Percentiles rank a stretch among this genome's conserved stretches.
Conservation (phyloP, 441 rosid genomes). For the Manihot esculenta region DNA sequence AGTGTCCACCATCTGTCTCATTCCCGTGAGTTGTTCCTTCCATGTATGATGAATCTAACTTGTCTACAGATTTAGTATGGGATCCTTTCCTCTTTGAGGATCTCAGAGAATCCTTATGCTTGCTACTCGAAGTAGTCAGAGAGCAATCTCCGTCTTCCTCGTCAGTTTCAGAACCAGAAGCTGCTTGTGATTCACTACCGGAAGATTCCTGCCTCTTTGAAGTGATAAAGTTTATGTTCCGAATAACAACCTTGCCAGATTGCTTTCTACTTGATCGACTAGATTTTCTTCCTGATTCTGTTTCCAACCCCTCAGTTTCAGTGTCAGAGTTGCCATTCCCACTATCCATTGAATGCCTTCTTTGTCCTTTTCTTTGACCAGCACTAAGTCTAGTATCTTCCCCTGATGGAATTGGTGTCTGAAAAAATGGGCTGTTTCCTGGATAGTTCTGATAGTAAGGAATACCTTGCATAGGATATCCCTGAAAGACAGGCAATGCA, state of each 20-base stretch:
- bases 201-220: conserved; percentile 65
- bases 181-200: conserved; percentile 50
- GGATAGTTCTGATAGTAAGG: conserved; percentile 77
- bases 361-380: conserved; percentile 52
- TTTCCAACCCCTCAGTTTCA: conserved; percentile 50
- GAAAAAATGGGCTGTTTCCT: conserved; percentile 60
- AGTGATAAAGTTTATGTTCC: conserved; percentile 80
- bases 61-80: conserved; percentile 27
- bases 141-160: conserved; percentile 42
- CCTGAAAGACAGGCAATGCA: conserved; percentile 71
- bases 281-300: conserved; percentile 36
- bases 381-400: conserved; percentile 55
- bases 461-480: conserved; percentile 82
- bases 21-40: conserved; percentile 42
- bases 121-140: conserved; percentile 24
- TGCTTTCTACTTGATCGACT: conserved; percentile 57
- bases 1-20: conserved; percentile 65
- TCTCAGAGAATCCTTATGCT: conserved; percentile 33
- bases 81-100: conserved; percentile 40
- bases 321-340: conserved; percentile 41
- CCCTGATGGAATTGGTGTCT: conserved; percentile 58
- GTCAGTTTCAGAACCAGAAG: conserved; percentile 53
- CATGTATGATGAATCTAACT: conserved; percentile 31
- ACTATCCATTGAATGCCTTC: conserved; percentile 66
- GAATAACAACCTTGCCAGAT: conserved; percentile 77